Percentiles rank a stretch among this genome's conserved stretches.
Conservation (phyloP, 148 eudicot genomes). For the Persicaria maculosa region DNA sequence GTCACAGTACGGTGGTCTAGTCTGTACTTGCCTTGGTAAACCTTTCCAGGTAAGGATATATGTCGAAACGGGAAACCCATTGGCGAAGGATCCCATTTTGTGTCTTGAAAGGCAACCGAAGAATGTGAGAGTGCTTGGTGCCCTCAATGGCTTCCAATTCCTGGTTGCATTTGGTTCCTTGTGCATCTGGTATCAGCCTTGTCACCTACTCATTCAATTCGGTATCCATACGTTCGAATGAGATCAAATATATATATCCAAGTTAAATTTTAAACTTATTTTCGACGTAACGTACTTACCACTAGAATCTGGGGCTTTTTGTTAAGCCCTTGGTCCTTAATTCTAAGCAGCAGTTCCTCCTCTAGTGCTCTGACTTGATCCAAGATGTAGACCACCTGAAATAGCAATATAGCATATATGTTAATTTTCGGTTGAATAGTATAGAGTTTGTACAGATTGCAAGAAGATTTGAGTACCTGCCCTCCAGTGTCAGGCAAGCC, state of each 20-base stretch:
- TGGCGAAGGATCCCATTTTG: constrained; percentile 59
- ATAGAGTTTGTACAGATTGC: not conserved
- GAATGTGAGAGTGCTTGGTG: constrained; percentile 78
- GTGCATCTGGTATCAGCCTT: constrained; percentile 82
- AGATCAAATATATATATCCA: too few species aligned
- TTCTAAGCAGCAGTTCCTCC: constrained; percentile 73
- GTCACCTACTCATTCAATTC: constrained; percentile 47
- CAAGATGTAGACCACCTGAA: constrained; percentile 86
- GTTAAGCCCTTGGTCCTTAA: constrained; percentile 81
- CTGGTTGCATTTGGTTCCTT: constrained; percentile 74
- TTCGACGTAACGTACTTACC: constrained; percentile 28
- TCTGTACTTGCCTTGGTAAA: constrained; percentile 58
- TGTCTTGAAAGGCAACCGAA: constrained; percentile 76
- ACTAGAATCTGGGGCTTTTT: constrained; percentile 85
- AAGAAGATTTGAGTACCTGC: constrained; percentile 41
- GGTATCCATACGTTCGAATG: constrained; percentile 3
- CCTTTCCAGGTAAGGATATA: constrained; percentile 83
- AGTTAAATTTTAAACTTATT: not conserved
- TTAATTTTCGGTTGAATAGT: not conserved
- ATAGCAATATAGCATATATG: not conserved
- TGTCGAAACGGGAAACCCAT: constrained; percentile 92
- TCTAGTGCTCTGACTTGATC: constrained; percentile 92
- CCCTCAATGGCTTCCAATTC: constrained; percentile 60
- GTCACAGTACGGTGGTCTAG: not conserved
- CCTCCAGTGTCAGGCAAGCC: constrained; percentile 98